Conservation (phyloP, 257 asterid species). For the Gentiana straminea region DNA sequence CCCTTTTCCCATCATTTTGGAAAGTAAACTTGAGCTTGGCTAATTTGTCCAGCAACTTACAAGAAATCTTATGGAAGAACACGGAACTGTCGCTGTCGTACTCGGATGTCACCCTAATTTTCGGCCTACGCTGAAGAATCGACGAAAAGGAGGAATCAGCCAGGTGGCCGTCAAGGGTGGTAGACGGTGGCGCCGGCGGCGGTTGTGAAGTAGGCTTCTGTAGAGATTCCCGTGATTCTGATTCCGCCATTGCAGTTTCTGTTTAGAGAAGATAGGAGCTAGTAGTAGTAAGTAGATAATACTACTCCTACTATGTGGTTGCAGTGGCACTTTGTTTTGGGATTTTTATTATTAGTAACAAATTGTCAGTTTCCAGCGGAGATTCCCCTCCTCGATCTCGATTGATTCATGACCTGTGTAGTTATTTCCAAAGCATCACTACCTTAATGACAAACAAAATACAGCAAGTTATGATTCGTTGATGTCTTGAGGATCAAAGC, state of each 20-base stretch:
- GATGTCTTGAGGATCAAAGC: no score
- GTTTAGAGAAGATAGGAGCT: background rate
- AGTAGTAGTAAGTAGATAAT: background rate
- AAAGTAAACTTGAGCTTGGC: slow-evolving; percentile 67
- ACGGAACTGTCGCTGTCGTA: slow-evolving; percentile 80
- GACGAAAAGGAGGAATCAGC: background rate
- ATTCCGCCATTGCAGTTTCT: slow-evolving; percentile 12
- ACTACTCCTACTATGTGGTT: no score
- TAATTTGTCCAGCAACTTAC: slow-evolving; percentile 59
- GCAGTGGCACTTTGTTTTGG: no score
- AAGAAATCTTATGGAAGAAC: slow-evolving; percentile 65
- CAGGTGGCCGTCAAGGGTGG: background rate
- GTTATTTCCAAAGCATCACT: no score
- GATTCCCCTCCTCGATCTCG: no score
- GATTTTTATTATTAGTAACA: background rate
- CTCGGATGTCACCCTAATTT: slow-evolving; percentile 72
- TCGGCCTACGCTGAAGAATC: slow-evolving; percentile 34
- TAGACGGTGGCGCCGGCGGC: slow-evolving; percentile 5
- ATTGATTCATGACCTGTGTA: no score
- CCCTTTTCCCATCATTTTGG: slow-evolving; percentile 59
- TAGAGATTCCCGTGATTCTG: slow-evolving; percentile 8
- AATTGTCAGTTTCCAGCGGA: no score
- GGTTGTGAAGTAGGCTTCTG: background rate
- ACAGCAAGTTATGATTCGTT: no score
- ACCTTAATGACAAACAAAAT: no score